These are phyloP conservation scores for Lipomyces orientalis DNA, from an alignment of 805 yeast genomes.

Conservation along the genomic window DNA sequence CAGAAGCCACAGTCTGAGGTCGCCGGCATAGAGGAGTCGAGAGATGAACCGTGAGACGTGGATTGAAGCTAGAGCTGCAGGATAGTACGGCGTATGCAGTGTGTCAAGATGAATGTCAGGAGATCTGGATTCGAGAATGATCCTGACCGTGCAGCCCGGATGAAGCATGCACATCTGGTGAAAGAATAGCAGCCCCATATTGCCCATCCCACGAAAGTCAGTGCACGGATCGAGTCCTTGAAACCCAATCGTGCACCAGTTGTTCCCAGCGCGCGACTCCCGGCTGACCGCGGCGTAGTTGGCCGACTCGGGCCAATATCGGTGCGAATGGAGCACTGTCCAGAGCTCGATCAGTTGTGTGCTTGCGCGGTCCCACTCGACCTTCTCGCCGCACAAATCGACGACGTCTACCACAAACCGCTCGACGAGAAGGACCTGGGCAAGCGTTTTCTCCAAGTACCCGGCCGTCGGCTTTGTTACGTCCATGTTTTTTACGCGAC, in stretches of 20 bases:
- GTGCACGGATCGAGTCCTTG: constrained; percentile 49
- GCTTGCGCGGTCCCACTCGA: constrained; percentile 20
- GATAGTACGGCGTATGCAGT: constrained; percentile 36
- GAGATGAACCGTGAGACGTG: constrained; percentile 35
- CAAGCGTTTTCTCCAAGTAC: constrained; percentile 20
- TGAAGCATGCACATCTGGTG: constrained; percentile 17
- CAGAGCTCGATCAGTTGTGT: constrained; percentile 14
- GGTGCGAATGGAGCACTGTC: constrained; percentile 21
- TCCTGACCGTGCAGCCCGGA: constrained; percentile 18
- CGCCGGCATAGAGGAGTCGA: constrained; percentile 15
- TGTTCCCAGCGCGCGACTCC: constrained; percentile 34
- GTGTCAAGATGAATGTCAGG: constrained; percentile 31
- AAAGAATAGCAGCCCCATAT: constrained; percentile 31
- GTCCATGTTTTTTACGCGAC: constrained; percentile 30
- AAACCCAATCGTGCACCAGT: constrained; percentile 49
- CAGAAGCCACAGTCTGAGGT: constrained; percentile 33
- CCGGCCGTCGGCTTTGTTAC: constrained; percentile 10
- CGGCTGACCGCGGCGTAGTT: constrained; percentile 20
- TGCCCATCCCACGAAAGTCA: constrained; percentile 46
- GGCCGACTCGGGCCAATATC: constrained; percentile 30
- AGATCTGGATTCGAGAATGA: constrained; percentile 26
- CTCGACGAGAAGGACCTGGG: constrained; percentile 21
- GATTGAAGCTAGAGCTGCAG: constrained; percentile 39
- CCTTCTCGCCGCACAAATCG: constrained; percentile 3
- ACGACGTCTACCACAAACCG: constrained; percentile 14